Base-by-base conservation (phyloP, 1,284 basidiomycete genomes). In the Puccinia coronata region DNA sequence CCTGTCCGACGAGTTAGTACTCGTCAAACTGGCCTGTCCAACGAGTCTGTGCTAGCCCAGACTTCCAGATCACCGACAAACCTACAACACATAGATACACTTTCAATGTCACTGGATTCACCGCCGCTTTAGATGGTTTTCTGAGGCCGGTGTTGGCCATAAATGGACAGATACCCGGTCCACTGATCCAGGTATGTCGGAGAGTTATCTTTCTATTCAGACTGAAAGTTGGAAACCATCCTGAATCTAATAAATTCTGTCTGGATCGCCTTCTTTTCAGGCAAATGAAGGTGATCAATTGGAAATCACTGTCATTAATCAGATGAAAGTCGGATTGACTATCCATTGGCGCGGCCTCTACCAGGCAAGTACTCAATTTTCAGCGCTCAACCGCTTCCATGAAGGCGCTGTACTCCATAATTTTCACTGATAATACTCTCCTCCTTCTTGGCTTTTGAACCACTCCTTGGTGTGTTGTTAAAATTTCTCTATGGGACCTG, bases 121-220 rank as follows among this genome's bases (percentile, higher is more conserved):
- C 77, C 4, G 75, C 76, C 34, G 78, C 87, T 0, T 87, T 87
- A 0, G 88, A 87, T 63, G 88, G 87, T 0, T 84, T 87, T 14
- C 82, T 83, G 39, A 87, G 87, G 75, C 82, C 83, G 0, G 88
- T 89, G 87, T 83, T 88, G 5, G 88, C 88, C 4, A 87, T 89
- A n/a, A 90, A 90, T 72, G 88, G 87, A 3, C 85, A 87, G 79
- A 88, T 84, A 69, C 89, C 89, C 0, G 89, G 89, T 0, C 89
- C 89, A 0, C 86, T 88, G 6, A 87, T 90, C 72, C 87, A 89
- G 55, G 78, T 72, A 20, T 6, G 72, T 75, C 34, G 18, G 12
- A 8, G 9, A 11, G 6, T 9, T 53, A 8, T 8, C 8, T 47
- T 53, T 53, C 51, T 53, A 11, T 53, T 53, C 5, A 23, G 18